Conservation (phyloP, 371 early-diverging fungal genomes). For the Mycotypha africana region DNA sequence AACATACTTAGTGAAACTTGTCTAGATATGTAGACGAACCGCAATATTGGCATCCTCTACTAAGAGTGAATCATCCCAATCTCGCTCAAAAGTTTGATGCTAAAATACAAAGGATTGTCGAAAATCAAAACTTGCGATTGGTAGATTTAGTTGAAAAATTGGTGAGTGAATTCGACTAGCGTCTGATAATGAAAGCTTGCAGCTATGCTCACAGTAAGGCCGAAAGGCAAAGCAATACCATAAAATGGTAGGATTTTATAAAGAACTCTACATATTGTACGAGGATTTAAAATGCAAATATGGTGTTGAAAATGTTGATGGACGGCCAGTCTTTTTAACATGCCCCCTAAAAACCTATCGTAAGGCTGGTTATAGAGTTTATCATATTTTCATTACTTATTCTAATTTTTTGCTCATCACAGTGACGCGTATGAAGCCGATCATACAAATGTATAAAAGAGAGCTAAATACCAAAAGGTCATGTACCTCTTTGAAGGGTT, state of each 20-base stretch:
- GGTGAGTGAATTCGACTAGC: too few species aligned
- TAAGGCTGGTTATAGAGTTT: too few species aligned
- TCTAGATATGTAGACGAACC: slow-evolving; percentile 37
- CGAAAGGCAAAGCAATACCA: slow-evolving; percentile 30
- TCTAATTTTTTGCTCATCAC: too few species aligned
- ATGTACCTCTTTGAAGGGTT: slow-evolving; percentile 10
- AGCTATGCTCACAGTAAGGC: too few species aligned
- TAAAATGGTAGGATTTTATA: slow-evolving; percentile 28
- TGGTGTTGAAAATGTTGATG: slow-evolving; percentile 13
- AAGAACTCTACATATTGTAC: slow-evolving; percentile 16
- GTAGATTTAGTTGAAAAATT: slow-evolving; percentile 20
- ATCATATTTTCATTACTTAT: too few species aligned
- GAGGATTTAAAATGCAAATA: slow-evolving; percentile 8
- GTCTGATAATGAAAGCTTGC: too few species aligned
- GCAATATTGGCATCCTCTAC: slow-evolving; percentile 41
- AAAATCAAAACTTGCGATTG: slow-evolving; percentile 18
- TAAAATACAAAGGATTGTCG: slow-evolving; percentile 22
- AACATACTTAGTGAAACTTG: too few species aligned
- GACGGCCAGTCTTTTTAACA: slow-evolving; percentile 24
- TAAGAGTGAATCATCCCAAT: slow-evolving; percentile 22
- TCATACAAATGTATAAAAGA: slow-evolving; percentile 28
- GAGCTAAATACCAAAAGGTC: slow-evolving; percentile 22
- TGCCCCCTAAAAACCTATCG: slow-evolving; percentile 31
- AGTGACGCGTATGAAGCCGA: slow-evolving; percentile 12
- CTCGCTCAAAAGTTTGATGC: slow-evolving; percentile 25